Conservation (phyloP, 495 filamentous ascomycete genomes). For the Hyaloscypha hepaticicola region DNA sequence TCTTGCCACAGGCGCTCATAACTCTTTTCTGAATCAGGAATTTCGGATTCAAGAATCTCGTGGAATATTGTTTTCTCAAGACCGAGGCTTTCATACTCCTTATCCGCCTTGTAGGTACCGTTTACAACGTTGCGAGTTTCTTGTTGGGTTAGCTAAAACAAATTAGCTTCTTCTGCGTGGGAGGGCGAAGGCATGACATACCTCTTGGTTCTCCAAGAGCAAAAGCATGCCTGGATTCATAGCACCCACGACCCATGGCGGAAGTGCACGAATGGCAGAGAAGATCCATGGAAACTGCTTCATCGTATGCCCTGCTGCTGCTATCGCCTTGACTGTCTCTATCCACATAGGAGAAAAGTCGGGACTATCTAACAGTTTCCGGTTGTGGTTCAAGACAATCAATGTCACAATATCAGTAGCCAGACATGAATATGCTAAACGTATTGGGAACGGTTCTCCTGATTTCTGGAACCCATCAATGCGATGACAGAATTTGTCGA, state of each 20-base stretch:
- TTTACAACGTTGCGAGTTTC: constrained; percentile 9
- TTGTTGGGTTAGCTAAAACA: constrained; percentile 9
- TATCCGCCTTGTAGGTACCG: background rate
- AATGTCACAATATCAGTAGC: constrained; percentile 24
- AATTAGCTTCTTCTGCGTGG: background rate
- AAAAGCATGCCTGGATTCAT: background rate
- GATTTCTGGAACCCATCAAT: constrained; percentile 4
- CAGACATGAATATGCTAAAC: constrained; percentile 3
- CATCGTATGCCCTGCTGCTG: background rate
- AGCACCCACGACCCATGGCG: background rate
- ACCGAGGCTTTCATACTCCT: background rate
- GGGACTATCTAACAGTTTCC: constrained; percentile 16
- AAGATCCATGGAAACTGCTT: constrained; percentile 21
- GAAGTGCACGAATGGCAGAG: background rate
- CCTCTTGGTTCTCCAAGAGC: background rate
- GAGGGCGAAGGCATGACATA: background rate
- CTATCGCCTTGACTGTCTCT: constrained; percentile 11
- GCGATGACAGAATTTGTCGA: constrained; percentile 12
- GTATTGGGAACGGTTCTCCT: constrained; percentile 5
- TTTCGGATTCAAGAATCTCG: constrained; percentile 17
- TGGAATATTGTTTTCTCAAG: constrained; percentile 19
- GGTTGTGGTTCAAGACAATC: background rate
- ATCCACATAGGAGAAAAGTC: constrained; percentile 17
- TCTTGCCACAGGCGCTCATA: constrained; percentile 35
- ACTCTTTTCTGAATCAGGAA: constrained; percentile 32